Evolutionary conservation across 2,329 filamentous ascomycete genomes (phyloP), one percentile per base, ranked within the genome.

Genomic region (Colletotrichum sp.): DNA sequence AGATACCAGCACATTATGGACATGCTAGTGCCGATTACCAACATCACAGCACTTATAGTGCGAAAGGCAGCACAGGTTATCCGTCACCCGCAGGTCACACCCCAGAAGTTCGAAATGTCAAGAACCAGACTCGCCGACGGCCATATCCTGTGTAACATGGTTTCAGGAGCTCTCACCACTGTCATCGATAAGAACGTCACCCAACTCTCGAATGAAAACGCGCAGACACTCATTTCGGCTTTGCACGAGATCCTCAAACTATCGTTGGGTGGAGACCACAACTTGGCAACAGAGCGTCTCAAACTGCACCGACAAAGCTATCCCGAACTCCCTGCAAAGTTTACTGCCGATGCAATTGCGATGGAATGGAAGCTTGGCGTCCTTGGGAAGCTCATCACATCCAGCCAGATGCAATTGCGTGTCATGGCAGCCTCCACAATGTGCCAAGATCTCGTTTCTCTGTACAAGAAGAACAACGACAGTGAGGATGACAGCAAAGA

Each of bases 351-450:
- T 10, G 86, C 92, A 1, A 86, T 94, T 18, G 84, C 88, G 2
- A 87, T 88, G 68, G 89, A 92, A 71, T 98, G 94, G 93, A 93
- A 92, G 67, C 92, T 98, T 79, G 87, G 88, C 58, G 86, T 93
- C 2, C 86, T 94, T 67, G 92, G 92, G 79, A 93, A 92, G 78
- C 92, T 96, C 78, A 93, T 98, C 68, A 92, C 91, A 80, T 96
- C 95, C 73, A 93, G 94, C 43, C 95, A 96, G 80, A 98, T 99
- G 95, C 95, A 98, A 81, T 88, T 98, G 48, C 93, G 96, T 48
- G 94, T 98, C 15, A 90, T 92, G 82, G 95, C 95, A 24, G 93
- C 96, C 66, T 90, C 92, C n/a, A 88, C 87, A 24, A 93, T 98
- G 90, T 94, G 94, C 78, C 82, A 81, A 10, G 92, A 95, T 34